A percentile compares a stretch with the other conserved stretches of the same genome.
phyloP scores from a whole-genome alignment of 2,329 filamentous ascomycete genomes.

The Fusarium ambrosium region DNA sequence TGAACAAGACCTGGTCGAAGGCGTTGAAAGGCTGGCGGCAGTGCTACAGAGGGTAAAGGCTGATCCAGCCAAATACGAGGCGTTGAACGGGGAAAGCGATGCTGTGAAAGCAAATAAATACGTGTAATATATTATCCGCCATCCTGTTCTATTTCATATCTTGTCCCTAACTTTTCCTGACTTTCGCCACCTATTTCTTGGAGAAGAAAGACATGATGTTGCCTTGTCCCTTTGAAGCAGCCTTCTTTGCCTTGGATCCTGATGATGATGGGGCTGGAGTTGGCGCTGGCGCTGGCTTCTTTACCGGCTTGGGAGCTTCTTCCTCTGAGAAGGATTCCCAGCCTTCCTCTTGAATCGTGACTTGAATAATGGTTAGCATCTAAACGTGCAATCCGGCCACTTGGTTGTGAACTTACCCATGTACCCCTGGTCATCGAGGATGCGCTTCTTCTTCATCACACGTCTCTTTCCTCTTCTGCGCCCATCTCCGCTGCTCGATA shows the following conservation, averaged over 20 bases:
- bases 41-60: conserved; percentile 56
- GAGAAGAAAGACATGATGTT: conserved; percentile 94
- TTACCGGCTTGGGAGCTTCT: conserved; percentile 69
- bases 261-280: conserved; percentile 59
- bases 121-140: conserved; percentile 13
- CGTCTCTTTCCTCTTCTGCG: conserved; percentile 82
- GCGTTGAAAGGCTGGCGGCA: conserved; percentile 71
- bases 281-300: conserved; percentile 69
- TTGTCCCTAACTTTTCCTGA: neutral
- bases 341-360: conserved; percentile 84
- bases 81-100: conserved; percentile 26
- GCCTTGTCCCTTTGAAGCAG: conserved; percentile 75
- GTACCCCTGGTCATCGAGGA: conserved; percentile 91
- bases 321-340: conserved; percentile 98
- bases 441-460: conserved; percentile 89
- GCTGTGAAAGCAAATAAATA: conserved; percentile 46
- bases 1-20: conserved; percentile 74
- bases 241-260: conserved; percentile 67
- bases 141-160: neutral
- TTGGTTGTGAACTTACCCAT: conserved; percentile 72
- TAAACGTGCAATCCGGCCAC: neutral
- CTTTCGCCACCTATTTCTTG: conserved; percentile 71
- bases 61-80: conserved; percentile 46
- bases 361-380: conserved; percentile 59
- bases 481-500: conserved; percentile 68